Evolutionary conservation across 805 yeast genomes (phyloP).

Genomic region (Metschnikowia gruessii): DNA sequence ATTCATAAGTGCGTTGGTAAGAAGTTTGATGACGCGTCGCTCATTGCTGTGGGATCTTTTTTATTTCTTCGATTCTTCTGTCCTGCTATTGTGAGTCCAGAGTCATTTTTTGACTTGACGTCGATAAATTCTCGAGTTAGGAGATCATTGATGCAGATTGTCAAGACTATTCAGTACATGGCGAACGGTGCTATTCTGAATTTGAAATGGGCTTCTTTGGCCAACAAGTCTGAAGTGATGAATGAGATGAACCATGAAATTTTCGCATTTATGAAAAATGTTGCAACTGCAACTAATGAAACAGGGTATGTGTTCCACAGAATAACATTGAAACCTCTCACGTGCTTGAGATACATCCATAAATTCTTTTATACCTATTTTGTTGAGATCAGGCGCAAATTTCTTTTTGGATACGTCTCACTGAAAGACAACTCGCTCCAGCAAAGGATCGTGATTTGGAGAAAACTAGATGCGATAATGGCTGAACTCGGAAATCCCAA

Average conservation of each 20-base stretch:
- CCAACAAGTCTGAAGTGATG: slow-evolving; percentile 39
- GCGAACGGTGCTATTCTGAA: slow-evolving; percentile 75
- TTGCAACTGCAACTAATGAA: slow-evolving; percentile 19
- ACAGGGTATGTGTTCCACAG: slow-evolving; percentile 28
- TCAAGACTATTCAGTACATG: slow-evolving; percentile 79
- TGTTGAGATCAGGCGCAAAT: slow-evolving; percentile 29
- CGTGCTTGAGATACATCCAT: slow-evolving; percentile 41
- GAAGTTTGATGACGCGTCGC: slow-evolving; percentile 60
- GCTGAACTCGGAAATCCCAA: slow-evolving; percentile 58
- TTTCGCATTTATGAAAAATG: slow-evolving; percentile 26
- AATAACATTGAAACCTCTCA: slow-evolving; percentile 28
- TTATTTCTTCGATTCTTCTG: slow-evolving; percentile 76
- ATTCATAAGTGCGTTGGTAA: slow-evolving; percentile 54
- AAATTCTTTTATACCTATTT: slow-evolving; percentile 38
- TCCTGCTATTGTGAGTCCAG: slow-evolving; percentile 91
- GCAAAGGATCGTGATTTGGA: slow-evolving; percentile 27
- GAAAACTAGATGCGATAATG: slow-evolving; percentile 46
- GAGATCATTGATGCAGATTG: slow-evolving; percentile 71
- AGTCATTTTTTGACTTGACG: slow-evolving; percentile 43
- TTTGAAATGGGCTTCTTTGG: slow-evolving; percentile 61
- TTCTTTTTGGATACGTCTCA: slow-evolving; percentile 25
- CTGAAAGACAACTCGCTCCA: slow-evolving; percentile 18
- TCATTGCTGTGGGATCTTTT: slow-evolving; percentile 79
- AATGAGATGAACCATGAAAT: slow-evolving; percentile 28
- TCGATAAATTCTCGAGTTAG: slow-evolving; percentile 39